Evolutionary conservation across 2,329 filamentous ascomycete species (phyloP).

Genomic region (Xylaria sp.): DNA sequence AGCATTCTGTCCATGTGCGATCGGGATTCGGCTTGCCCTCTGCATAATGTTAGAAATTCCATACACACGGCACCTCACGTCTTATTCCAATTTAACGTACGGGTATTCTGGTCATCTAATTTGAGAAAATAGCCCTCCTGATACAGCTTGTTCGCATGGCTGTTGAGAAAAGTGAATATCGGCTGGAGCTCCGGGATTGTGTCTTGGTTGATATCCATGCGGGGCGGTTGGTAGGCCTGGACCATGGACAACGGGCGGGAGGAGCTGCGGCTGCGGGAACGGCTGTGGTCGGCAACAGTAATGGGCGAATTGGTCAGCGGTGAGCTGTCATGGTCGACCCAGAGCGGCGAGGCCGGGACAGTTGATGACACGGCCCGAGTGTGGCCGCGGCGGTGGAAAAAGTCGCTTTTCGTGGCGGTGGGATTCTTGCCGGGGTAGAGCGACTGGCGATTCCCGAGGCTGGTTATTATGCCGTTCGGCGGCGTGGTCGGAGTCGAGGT

Average conservation of each 20-base stretch:
- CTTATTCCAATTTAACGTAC: slow-evolving; percentile 63
- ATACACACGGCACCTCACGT: not conserved
- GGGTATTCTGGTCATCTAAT: slow-evolving; percentile 90
- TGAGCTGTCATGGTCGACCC: slow-evolving; percentile 52
- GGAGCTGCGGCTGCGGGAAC: slow-evolving; percentile 57
- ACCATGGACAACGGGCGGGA: slow-evolving; percentile 87
- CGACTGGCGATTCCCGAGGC: slow-evolving; percentile 28
- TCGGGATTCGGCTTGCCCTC: slow-evolving; percentile 88
- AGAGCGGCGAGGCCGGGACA: slow-evolving; percentile 42
- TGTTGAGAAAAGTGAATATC: slow-evolving; percentile 93
- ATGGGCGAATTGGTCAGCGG: slow-evolving; percentile 55
- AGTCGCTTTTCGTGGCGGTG: slow-evolving; percentile 37
- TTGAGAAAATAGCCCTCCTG: slow-evolving; percentile 98
- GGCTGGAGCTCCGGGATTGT: slow-evolving; percentile 93
- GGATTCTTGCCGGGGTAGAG: slow-evolving; percentile 33
- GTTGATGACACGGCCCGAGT: slow-evolving; percentile 44
- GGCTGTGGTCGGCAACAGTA: slow-evolving; percentile 43
- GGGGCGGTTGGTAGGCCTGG: slow-evolving; percentile 83
- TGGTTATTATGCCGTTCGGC: slow-evolving; percentile 36
- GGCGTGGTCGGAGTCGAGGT: slow-evolving; percentile 41
- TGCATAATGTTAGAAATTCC: slow-evolving; percentile 52
- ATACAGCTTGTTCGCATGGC: slow-evolving; percentile 95
- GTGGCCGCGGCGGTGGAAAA: slow-evolving; percentile 42
- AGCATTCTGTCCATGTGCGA: slow-evolving; percentile 94
- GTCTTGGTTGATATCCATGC: slow-evolving; percentile 86